phyloP scores from a whole-genome alignment of 805 yeast genomes.

The Metschnikowia matae region DNA sequence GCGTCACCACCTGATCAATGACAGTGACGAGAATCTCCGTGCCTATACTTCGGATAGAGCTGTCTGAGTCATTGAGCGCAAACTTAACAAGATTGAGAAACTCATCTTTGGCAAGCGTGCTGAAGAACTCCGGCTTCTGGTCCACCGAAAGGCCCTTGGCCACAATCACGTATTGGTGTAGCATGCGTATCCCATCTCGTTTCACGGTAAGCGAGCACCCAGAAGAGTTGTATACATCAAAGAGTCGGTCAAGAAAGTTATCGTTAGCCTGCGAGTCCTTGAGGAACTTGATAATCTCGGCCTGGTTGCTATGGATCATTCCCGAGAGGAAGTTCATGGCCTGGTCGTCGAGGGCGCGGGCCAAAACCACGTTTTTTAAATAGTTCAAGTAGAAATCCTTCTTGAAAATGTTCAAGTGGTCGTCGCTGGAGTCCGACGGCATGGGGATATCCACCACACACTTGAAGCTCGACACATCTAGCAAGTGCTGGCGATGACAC shows the following conservation, averaged over 20 bases:
- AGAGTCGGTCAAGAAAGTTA: slow-evolving; percentile 53
- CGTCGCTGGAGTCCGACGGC: slow-evolving; percentile 30
- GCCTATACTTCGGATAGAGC: slow-evolving; percentile 59
- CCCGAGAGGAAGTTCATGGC: slow-evolving; percentile 64
- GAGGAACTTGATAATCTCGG: slow-evolving; percentile 57
- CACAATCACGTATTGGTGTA: slow-evolving; percentile 75
- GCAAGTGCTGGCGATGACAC: slow-evolving; percentile 65
- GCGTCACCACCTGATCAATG: slow-evolving; percentile 75
- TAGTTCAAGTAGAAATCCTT: slow-evolving; percentile 76
- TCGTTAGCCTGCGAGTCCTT: slow-evolving; percentile 39
- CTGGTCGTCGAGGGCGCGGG: slow-evolving; percentile 77
- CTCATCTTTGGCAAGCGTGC: slow-evolving; percentile 61
- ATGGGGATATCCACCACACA: slow-evolving; percentile 62
- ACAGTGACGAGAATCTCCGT: slow-evolving; percentile 77
- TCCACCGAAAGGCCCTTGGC: slow-evolving; percentile 61
- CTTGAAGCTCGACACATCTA: slow-evolving; percentile 57
- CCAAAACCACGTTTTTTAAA: slow-evolving; percentile 81
- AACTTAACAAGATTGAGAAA: slow-evolving; percentile 65
- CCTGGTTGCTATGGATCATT: slow-evolving; percentile 64
- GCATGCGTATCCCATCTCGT: slow-evolving; percentile 70
- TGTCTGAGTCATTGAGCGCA: slow-evolving; percentile 55
- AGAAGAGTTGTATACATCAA: slow-evolving; percentile 48
- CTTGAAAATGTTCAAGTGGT: slow-evolving; percentile 49
- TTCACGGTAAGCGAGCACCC: slow-evolving; percentile 14
- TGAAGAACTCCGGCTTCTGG: slow-evolving; percentile 64